Conservation (phyloP, 2,329 filamentous ascomycete genomes). For the Rhynchosporium graminicola region DNA sequence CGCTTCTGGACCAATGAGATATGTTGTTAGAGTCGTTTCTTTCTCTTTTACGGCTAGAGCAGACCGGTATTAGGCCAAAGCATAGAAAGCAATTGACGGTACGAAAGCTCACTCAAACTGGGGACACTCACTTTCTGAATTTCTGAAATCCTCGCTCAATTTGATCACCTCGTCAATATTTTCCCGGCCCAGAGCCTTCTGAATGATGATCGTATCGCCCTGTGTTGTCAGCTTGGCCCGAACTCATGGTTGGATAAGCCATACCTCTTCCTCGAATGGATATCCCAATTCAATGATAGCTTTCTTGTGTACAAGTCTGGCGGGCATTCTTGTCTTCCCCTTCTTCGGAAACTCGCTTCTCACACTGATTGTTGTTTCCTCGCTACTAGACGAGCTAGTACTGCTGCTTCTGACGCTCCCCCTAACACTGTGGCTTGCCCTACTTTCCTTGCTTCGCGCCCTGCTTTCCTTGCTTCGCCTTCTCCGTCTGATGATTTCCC, state of each 20-base stretch:
- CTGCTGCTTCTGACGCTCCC: slow-evolving; percentile 43
- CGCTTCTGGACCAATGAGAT: slow-evolving; percentile 31
- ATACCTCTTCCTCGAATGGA: slow-evolving; percentile 82
- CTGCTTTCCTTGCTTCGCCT: slow-evolving; percentile 37
- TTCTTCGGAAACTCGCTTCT: slow-evolving; percentile 72
- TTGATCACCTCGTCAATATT: slow-evolving; percentile 90
- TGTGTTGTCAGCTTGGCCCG: slow-evolving; percentile 47
- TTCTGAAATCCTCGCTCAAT: slow-evolving; percentile 75
- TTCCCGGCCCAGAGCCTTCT: slow-evolving; percentile 81
- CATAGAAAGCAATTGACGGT: slow-evolving; percentile 8
- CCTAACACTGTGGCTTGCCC: slow-evolving; percentile 35
- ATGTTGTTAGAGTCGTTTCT: slow-evolving; percentile 34
- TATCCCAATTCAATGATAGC: slow-evolving; percentile 85
- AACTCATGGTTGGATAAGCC: slow-evolving; percentile 30
- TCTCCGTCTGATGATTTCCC: slow-evolving; percentile 56
- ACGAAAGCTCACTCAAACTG: not conserved
- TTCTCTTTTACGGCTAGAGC: slow-evolving; percentile 17
- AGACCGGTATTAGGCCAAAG: slow-evolving; percentile 24
- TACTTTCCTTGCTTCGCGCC: slow-evolving; percentile 33
- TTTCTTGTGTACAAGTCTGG: slow-evolving; percentile 74
- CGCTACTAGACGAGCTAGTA: slow-evolving; percentile 48
- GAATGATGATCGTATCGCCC: slow-evolving; percentile 79
- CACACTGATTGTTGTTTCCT: slow-evolving; percentile 49
- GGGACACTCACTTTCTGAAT: slow-evolving; percentile 46
- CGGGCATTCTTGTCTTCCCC: slow-evolving; percentile 87